phyloP scores from a whole-genome alignment of 208 protist genomes.

The Leishmania tropica region DNA sequence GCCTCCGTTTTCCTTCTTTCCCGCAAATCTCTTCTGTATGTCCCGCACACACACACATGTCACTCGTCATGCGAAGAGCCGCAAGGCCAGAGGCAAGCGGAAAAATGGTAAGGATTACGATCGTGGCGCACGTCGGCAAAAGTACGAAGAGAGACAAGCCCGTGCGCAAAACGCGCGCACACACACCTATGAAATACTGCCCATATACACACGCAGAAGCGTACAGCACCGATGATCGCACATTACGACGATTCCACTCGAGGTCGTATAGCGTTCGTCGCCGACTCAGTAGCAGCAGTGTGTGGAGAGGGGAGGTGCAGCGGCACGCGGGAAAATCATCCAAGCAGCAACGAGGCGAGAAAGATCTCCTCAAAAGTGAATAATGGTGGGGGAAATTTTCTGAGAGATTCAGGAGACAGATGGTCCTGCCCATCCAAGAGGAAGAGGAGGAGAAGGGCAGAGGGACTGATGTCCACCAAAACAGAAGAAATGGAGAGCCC shows the following conservation, averaged over 20 bases:
- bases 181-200: background rate
- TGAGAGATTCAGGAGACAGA: background rate
- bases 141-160: background rate
- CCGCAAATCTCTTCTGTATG: background rate
- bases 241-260: background rate
- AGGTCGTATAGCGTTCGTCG: background rate
- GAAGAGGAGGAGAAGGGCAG: background rate
- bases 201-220: background rate
- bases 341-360: background rate
- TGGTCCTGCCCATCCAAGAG: background rate
- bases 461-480: background rate
- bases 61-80: background rate
- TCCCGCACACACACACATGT: background rate
- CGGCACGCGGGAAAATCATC: background rate
- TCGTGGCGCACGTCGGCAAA: background rate
- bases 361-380: background rate
- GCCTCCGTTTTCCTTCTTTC: background rate
- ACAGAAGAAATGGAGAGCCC: background rate
- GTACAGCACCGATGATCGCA: background rate
- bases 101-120: background rate
- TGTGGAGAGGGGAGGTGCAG: background rate
- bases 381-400: background rate
- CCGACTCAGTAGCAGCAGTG: background rate
- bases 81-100: background rate
- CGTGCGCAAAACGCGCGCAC: background rate